Evolutionary conservation across 768 basidiomycete species (phyloP), one percentile per base, ranked within the genome.

Genomic region (Suillus plorans): DNA sequence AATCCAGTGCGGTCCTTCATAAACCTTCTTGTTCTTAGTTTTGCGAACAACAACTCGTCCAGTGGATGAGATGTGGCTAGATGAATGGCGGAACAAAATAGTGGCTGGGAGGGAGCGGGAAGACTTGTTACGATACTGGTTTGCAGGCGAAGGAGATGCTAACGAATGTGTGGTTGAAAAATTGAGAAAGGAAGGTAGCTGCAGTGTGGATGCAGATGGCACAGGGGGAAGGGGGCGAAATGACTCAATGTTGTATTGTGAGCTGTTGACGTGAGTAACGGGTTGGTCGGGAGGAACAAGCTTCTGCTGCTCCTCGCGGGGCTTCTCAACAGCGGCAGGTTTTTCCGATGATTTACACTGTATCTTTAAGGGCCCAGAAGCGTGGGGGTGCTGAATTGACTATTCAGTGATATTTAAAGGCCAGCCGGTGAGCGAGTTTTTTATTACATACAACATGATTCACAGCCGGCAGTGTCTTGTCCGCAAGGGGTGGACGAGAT

Each of bases 131-230:
- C 49, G 65, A 28, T 63, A 59, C 22, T 34, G 52, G 4, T 65
- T 62, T 45, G 69, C 69, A 60, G 45, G 53, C 6, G 34, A 57
- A 37, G 68, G 68, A 55, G 53, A 55, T 5, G 65, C 49, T 58
- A 68, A 49, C 34, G 72, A 74, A 20, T 64, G 70, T 49, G 68
- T 53, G 31, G 62, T 59, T 4, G 75, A 72, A 58, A 74, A 57
- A 62, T 79, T 69, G 56, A 79, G 72, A 60, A 81, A 79, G 63
- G 78, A 77, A 39, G 80, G 75, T 22, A 82, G 67, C 55, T 78
- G 74, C 65, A 83, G 68, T 52, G 79, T 71, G 59, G 81, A 81
- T 57, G 79, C 66, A 41, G 74, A 72, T 10, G 78, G 76, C 28
- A 80, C 69, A 14, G 73, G 78, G 45, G 75, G 79, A 56, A 78